Evolutionary conservation across 495 filamentous ascomycete genomes (phyloP).

Genomic region (Penicillium atrosanguineum): DNA sequence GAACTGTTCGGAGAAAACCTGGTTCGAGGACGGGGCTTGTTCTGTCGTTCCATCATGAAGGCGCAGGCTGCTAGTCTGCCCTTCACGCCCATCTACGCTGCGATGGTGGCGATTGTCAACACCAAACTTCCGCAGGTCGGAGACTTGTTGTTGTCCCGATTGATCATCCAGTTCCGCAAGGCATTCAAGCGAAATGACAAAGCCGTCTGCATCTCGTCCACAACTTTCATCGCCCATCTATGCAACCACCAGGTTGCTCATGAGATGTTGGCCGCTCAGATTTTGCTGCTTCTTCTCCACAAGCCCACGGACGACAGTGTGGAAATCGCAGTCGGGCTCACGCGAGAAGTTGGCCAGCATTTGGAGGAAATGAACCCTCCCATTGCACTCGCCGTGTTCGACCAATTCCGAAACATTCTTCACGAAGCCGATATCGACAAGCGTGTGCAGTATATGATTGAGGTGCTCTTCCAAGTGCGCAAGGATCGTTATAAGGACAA

Average conservation of each 20-base stretch:
- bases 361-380: slow-evolving; percentile 88
- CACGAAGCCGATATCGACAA: slow-evolving; percentile 97
- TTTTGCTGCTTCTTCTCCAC: slow-evolving; percentile 80
- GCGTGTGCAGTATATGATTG: slow-evolving; percentile 96
- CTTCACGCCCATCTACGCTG: slow-evolving; percentile 92
- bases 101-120: slow-evolving; percentile 94
- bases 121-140: slow-evolving; percentile 94
- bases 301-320: slow-evolving; percentile 98
- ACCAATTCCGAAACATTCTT: slow-evolving; percentile 90
- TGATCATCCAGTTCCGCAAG: slow-evolving; percentile 92
- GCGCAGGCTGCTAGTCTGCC: slow-evolving; percentile 95
- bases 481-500: slow-evolving; percentile 98
- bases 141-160: slow-evolving; percentile 79
- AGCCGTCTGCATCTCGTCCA: slow-evolving; percentile 84
- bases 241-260: slow-evolving; percentile 94
- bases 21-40: slow-evolving; percentile 83
- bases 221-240: slow-evolving; percentile 91
- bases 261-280: slow-evolving; percentile 88
- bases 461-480: slow-evolving; percentile 93
- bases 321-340: slow-evolving; percentile 92
- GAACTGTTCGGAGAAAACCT: slow-evolving; percentile 95
- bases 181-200: slow-evolving; percentile 97
- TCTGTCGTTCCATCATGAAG: slow-evolving; percentile 95
- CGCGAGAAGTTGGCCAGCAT: slow-evolving; percentile 86
- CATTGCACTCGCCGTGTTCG: slow-evolving; percentile 86